Evolutionary conservation across 2,329 filamentous ascomycete genomes (phyloP).

Genomic region (Calonectria pseudoreteaudii): DNA sequence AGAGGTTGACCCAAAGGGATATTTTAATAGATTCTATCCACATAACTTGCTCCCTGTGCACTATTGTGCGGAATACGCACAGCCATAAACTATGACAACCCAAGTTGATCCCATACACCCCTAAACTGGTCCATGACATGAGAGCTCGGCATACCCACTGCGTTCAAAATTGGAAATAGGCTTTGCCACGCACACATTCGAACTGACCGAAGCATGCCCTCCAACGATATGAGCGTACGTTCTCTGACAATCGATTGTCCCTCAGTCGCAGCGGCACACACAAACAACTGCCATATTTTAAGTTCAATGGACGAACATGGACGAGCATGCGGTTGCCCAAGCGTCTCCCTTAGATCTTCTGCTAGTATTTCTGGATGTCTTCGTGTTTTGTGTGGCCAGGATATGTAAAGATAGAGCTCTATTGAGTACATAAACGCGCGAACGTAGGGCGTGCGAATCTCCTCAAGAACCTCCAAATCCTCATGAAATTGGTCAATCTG

Average conservation of each 20-base stretch:
- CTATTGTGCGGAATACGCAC: too few species aligned
- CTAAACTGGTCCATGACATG: background rate
- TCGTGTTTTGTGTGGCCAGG: slow-evolving; percentile 9
- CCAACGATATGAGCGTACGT: background rate
- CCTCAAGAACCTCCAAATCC: slow-evolving; percentile 19
- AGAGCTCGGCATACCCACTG: background rate
- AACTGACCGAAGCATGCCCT: background rate
- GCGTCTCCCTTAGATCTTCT: slow-evolving; percentile 7
- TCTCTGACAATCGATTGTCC: background rate
- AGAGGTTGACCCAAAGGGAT: too few species aligned
- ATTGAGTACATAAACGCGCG: slow-evolving; percentile 23
- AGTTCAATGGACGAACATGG: slow-evolving; percentile 33
- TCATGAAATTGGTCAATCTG: slow-evolving; percentile 16
- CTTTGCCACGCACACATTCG: background rate
- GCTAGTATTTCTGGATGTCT: background rate
- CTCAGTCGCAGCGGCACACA: slow-evolving; percentile 29
- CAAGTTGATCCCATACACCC: background rate
- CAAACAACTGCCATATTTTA: slow-evolving; percentile 36
- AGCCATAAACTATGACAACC: background rate
- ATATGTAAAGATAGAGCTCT: slow-evolving; percentile 22
- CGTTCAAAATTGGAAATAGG: background rate
- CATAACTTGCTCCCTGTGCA: too few species aligned
- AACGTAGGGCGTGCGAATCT: slow-evolving; percentile 24
- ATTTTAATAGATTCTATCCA: too few species aligned
- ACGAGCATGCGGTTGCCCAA: slow-evolving; percentile 25